These are phyloP conservation scores for Populus hybrid DNA, from an alignment of 441 rosid genomes.

Conservation along the genomic window DNA sequence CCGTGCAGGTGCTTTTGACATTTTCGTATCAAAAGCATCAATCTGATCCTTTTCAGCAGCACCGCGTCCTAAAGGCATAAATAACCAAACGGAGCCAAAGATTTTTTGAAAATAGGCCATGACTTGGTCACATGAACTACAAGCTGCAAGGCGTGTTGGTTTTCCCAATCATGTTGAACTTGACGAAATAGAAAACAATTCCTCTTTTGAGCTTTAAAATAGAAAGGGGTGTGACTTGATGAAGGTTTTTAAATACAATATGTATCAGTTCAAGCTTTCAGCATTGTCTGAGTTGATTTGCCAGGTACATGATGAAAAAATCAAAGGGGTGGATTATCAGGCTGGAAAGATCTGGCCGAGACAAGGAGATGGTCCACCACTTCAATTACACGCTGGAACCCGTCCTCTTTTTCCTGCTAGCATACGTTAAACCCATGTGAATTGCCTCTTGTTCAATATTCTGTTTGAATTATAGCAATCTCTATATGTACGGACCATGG, in stretches of 20 bases:
- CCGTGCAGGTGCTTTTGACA: too few species aligned
- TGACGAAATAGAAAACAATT: background rate
- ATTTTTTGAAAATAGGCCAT: background rate
- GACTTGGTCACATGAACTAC: background rate
- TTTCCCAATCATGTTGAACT: background rate
- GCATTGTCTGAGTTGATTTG: background rate
- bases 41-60: too few species aligned
- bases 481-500: too few species aligned
- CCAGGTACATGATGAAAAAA: background rate
- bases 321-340: background rate
- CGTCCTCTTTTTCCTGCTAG: background rate
- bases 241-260: background rate
- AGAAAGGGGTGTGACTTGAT: background rate
- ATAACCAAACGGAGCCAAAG: background rate
- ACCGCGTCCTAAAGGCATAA: too few species aligned
- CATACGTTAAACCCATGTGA: constrained; percentile 1
- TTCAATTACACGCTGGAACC: background rate
- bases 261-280: background rate
- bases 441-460: background rate
- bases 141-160: background rate
- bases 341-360: background rate
- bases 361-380: background rate
- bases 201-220: too few species aligned
- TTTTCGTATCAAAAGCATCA: background rate
- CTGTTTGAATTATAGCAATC: background rate